phyloP scores from a whole-genome alignment of 495 filamentous ascomycete genomes.

The Trichoderma gamsii region DNA sequence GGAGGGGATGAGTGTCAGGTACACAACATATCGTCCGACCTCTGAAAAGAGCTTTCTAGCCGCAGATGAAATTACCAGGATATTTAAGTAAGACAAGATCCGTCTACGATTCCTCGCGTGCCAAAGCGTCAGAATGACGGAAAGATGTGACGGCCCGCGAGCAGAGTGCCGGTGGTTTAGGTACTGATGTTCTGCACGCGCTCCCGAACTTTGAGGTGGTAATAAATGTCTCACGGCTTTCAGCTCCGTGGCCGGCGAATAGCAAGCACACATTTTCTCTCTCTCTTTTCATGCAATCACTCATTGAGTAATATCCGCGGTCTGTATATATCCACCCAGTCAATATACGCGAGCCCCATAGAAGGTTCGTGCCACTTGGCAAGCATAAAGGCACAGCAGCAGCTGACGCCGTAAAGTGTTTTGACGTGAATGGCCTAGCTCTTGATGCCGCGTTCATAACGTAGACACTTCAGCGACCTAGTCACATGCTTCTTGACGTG shows the following conservation, averaged over 20 bases:
- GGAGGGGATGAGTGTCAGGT: conserved; percentile 1
- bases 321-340: background rate
- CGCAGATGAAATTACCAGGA: conserved; percentile 6
- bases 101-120: background rate
- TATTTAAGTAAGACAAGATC: conserved; percentile 13
- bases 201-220: background rate
- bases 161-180: background rate
- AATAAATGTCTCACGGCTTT: background rate
- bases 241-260: background rate
- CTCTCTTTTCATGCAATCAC: background rate
- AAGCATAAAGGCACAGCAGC: background rate
- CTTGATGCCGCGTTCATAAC: background rate
- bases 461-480: background rate
- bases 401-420: background rate
- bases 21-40: conserved; percentile 3
- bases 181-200: background rate
- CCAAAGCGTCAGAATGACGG: conserved; percentile 6
- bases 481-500: conserved; percentile 1
- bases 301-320: background rate
- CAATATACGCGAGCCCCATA: background rate
- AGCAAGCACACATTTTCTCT: background rate
- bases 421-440: background rate
- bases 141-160: background rate
- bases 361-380: conserved; percentile 2
- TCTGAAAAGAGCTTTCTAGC: background rate